Evolutionary conservation across 2,329 filamentous ascomycete genomes (phyloP), one percentile per base, ranked within the genome.

Genomic region (Malbranchea zuffiana): DNA sequence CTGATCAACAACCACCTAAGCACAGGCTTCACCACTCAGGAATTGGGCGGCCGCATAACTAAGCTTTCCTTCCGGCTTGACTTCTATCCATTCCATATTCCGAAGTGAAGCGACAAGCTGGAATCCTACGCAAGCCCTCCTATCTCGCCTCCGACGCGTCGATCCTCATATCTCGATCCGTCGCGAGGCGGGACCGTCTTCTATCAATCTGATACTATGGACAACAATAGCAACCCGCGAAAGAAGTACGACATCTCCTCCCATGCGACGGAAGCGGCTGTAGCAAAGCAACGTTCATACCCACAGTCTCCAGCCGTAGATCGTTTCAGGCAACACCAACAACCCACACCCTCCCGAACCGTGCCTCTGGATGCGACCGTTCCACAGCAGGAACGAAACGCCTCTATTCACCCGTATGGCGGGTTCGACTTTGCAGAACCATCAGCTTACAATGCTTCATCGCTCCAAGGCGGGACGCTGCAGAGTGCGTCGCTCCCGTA

Each of bases 181-280:
- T 66, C 67, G 62, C 62, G 69, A 63, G 67, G 65, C 63, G 65
- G 67, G 59, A 65, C 66, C 61, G 58, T 62, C 54, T 61, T 62
- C 58, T 62, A 68, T 60, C 60, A 65, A 59, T 62, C 65, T 54
- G 59, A 67, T 67, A 77, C 75, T 57, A 90, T 90, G 83, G 83
- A 88, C 69, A 77, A 81, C 64, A 75, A 78, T 66, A 74, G 74
- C 62, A 75, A 73, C 57, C 70, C 75, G 55, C 72, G 77, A 68
- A 80, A 81, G 72, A 80, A 81, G 67, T 75, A 80, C 72, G 81
- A 82, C 63, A 69, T 72, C 63, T 70, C 75, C 57, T 67, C 72
- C 61, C 78, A 80, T 63, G 68, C 74, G 54, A 49, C 54, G 40
- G 51, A 47, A 42, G 46, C 54, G 46, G 48, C 50, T 41, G 56